Percentiles rank a stretch among this genome's conserved stretches.
Conservation (phyloP, 2,329 filamentous ascomycete species). For the Hortaea werneckii region DNA sequence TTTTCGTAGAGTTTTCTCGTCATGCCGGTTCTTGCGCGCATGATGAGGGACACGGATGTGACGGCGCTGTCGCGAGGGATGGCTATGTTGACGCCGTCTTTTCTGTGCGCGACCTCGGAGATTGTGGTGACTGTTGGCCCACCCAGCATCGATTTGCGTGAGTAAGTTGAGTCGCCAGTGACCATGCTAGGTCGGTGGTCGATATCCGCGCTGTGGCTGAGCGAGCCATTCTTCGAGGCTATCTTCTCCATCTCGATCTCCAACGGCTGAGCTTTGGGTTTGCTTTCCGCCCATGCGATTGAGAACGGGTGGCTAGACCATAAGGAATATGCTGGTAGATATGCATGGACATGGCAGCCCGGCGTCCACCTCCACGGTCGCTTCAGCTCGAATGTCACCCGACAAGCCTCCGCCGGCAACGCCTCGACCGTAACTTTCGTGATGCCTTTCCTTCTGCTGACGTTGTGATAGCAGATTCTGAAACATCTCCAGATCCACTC, state of each 20-base stretch:
- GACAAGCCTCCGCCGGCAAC: constrained; percentile 49
- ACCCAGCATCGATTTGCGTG: not conserved
- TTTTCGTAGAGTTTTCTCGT: constrained; percentile 60
- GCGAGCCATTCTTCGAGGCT: constrained; percentile 6
- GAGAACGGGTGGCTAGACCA: constrained; percentile 41
- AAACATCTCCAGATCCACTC: constrained; percentile 47
- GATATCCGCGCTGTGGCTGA: not conserved
- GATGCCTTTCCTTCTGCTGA: constrained; percentile 37
- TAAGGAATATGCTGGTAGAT: constrained; percentile 40
- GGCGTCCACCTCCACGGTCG: constrained; percentile 44
- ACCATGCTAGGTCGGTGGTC: constrained; percentile 4
- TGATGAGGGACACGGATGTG: constrained; percentile 55
- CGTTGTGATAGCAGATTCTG: constrained; percentile 45
- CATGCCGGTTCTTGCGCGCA: constrained; percentile 64
- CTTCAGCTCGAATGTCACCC: constrained; percentile 50
- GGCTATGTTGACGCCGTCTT: constrained; percentile 11
- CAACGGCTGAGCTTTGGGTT: constrained; percentile 12
- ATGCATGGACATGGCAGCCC: constrained; percentile 51
- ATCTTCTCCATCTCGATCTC: constrained; percentile 27
- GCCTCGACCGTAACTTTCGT: constrained; percentile 49
- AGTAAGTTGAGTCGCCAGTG: constrained; percentile 4
- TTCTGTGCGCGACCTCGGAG: constrained; percentile 9
- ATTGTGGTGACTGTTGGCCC: constrained; percentile 8
- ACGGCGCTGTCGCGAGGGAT: constrained; percentile 23
- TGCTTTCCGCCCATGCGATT: constrained; percentile 36